Conservation (phyloP, 2,329 filamentous ascomycete species). For the Colletotrichum viniferum region DNA sequence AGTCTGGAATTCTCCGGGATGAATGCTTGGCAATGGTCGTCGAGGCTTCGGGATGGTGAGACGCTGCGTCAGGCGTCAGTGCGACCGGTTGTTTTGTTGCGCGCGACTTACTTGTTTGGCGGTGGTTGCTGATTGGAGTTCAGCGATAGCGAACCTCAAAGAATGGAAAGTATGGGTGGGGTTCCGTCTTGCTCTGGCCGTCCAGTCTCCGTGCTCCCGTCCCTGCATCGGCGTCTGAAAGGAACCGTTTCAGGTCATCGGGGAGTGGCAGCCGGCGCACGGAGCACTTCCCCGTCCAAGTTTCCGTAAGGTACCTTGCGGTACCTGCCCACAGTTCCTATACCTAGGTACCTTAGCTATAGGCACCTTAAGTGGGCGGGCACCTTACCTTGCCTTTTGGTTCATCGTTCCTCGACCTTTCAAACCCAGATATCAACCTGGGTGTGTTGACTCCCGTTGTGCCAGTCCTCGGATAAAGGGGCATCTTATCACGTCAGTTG, state of each 20-base stretch:
- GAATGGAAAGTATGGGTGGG: not conserved
- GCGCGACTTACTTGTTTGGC: not conserved
- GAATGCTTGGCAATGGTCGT: not conserved
- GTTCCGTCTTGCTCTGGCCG: not conserved
- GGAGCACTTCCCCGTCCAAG: not conserved
- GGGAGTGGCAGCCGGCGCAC: not conserved
- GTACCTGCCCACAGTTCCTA: not conserved
- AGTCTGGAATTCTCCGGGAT: not conserved
- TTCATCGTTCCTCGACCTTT: not conserved
- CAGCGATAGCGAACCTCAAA: not conserved
- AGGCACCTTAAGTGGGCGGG: too few species aligned
- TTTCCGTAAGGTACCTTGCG: not conserved
- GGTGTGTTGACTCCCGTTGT: not conserved
- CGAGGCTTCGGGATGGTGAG: not conserved
- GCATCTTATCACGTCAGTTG: not conserved
- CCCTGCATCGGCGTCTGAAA: conserved; percentile 1
- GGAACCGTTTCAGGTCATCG: not conserved
- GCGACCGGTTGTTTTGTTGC: not conserved
- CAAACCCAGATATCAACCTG: not conserved
- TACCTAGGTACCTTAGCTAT: too few species aligned
- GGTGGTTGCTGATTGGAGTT: not conserved
- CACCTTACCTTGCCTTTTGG: not conserved
- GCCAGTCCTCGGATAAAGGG: not conserved
- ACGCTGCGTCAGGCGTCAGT: not conserved
- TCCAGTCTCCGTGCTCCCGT: conserved; percentile 4